These are phyloP conservation scores for Dictyostelium discoideum DNA, from an alignment of 78 protist species.

Conservation along the genomic window DNA sequence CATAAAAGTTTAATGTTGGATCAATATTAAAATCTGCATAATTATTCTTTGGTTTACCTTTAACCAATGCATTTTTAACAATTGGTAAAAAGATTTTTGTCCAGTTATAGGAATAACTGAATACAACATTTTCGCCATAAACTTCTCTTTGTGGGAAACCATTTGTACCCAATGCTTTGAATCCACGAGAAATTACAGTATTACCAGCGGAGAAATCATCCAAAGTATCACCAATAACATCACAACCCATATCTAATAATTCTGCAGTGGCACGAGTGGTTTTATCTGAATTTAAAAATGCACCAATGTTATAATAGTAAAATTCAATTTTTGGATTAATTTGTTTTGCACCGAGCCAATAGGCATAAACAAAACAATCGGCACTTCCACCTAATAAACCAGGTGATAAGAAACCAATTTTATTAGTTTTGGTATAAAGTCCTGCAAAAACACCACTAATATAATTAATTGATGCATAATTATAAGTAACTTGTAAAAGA, in stretches of 20 bases:
- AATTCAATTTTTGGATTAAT: neutral
- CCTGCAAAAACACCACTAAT: constrained; percentile 39
- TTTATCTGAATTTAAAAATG: neutral
- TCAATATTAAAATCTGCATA: neutral
- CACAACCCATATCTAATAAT: neutral
- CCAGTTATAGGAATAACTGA: constrained; percentile 36
- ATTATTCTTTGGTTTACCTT: neutral
- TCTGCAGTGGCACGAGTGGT: constrained; percentile 14
- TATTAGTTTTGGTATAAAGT: neutral
- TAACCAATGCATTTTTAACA: neutral
- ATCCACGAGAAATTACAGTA: neutral
- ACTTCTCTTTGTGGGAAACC: constrained; percentile 26
- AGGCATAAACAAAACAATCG: neutral
- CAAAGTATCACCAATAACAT: constrained; percentile 11
- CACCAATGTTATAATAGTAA: constrained; percentile 18
- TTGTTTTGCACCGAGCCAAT: neutral
- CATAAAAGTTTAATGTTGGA: neutral
- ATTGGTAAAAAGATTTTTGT: constrained; percentile 4
- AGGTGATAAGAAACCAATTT: constrained; percentile 13
- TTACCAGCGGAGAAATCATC: constrained; percentile 19
- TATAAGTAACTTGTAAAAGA: neutral
- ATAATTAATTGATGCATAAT: constrained; percentile 1
- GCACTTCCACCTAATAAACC: neutral
- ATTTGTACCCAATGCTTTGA: constrained; percentile 40
- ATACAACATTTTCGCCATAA: constrained; percentile 24